phyloP scores from a whole-genome alignment of 768 basidiomycete species.

The Agaricus sinodeliciosus region DNA sequence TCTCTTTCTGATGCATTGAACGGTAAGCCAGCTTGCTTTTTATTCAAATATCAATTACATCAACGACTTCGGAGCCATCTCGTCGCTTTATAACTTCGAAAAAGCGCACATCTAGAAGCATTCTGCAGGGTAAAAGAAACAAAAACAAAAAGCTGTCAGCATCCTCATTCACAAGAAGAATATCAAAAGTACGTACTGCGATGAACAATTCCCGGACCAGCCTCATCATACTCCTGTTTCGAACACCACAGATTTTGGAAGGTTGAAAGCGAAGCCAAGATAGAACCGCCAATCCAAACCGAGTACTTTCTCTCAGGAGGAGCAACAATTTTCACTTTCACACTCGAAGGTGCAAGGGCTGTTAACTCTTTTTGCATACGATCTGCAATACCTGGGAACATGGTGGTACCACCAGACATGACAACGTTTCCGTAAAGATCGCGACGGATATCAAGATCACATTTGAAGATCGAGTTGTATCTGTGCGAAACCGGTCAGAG shows the following conservation, averaged over 20 bases:
- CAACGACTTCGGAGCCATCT: too few species aligned
- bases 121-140: conserved; percentile 14
- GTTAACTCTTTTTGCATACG: conserved; percentile 95
- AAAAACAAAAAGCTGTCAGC: background rate
- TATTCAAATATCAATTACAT: too few species aligned
- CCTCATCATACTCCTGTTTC: conserved; percentile 90
- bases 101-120: conserved; percentile 20
- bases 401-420: conserved; percentile 85
- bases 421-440: conserved; percentile 79
- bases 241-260: conserved; percentile 98
- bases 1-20: too few species aligned
- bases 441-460: conserved; percentile 83
- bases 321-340: conserved; percentile 95
- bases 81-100: too few species aligned
- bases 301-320: conserved; percentile 94
- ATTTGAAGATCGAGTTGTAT: conserved; percentile 80
- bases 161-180: background rate
- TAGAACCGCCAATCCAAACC: conserved; percentile 90
- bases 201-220: conserved; percentile 72
- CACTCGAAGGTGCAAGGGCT: conserved; percentile 74
- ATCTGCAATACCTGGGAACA: conserved; percentile 96
- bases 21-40: too few species aligned
- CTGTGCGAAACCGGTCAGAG: conserved; percentile 22
- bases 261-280: conserved; percentile 83
- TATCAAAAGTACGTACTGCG: conserved; percentile 48